Conservation (phyloP, 257 asterid genomes). For the Henckelia pumila region DNA sequence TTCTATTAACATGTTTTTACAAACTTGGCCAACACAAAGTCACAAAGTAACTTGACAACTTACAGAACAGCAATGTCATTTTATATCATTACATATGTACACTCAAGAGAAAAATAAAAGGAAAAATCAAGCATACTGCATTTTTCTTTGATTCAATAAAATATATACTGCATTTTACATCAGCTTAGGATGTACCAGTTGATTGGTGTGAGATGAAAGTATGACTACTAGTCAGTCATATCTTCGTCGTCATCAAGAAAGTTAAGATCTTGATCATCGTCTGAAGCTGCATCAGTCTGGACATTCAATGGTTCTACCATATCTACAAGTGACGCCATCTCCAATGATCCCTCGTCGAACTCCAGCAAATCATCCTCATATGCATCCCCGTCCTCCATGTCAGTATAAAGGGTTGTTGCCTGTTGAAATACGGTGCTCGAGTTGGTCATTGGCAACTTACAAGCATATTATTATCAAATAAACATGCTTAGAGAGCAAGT, state of each 20-base stretch:
- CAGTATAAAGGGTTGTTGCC: slow-evolving; percentile 40
- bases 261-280: slow-evolving; percentile 50
- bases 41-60: not conserved
- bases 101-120: not conserved
- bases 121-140: not conserved
- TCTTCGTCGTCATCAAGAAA: slow-evolving; percentile 55
- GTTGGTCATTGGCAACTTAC: not conserved
- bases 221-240: slow-evolving; percentile 39
- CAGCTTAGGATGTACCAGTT: not conserved
- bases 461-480: slow-evolving; percentile 11
- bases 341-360: slow-evolving; percentile 55
- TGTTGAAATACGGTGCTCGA: not conserved
- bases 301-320: slow-evolving; percentile 50
- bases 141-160: too few relatives aligned
- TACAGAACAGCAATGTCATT: not conserved
- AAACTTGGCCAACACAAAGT: too few relatives aligned
- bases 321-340: slow-evolving; percentile 46
- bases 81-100: too few relatives aligned
- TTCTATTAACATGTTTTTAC: too few relatives aligned
- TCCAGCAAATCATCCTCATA: slow-evolving; percentile 63
- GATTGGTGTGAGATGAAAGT: not conserved
- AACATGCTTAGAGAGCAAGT: slow-evolving; percentile 1
- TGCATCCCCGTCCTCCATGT: slow-evolving; percentile 62
- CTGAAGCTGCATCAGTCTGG: slow-evolving; percentile 42
- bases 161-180: not conserved